Evolutionary conservation across 1,284 basidiomycete species (phyloP).

Genomic region (Ganoderma multipileum): DNA sequence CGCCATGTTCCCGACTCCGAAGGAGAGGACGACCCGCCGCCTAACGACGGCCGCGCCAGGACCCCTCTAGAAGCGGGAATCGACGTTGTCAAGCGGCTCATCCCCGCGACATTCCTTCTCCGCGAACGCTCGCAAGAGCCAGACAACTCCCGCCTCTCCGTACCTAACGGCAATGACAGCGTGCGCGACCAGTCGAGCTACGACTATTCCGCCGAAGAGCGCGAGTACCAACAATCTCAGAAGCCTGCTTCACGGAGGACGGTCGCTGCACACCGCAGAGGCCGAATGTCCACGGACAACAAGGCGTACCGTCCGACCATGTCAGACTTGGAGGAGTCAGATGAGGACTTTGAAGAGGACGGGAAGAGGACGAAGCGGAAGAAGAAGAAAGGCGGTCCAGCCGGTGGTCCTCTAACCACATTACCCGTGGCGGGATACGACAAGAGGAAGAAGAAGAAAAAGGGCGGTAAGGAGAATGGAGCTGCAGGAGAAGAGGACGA

Average conservation of each 20-base stretch:
- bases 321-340: constrained; percentile 66
- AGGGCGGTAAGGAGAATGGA: constrained; percentile 42
- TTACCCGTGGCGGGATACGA: constrained; percentile 71
- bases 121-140: constrained; percentile 64
- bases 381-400: constrained; percentile 61
- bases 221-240: constrained; percentile 53
- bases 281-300: constrained; percentile 75
- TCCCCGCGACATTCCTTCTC: constrained; percentile 63
- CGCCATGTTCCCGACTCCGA: constrained; percentile 70
- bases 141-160: constrained; percentile 39
- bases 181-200: constrained; percentile 63
- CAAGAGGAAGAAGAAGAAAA: constrained; percentile 54
- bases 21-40: constrained; percentile 51
- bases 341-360: constrained; percentile 64
- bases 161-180: constrained; percentile 40
- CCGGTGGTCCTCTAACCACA: constrained; percentile 63
- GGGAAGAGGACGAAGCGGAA: constrained; percentile 56
- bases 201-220: constrained; percentile 79
- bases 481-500: constrained; percentile 49
- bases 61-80: constrained; percentile 67
- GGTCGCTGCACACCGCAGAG: constrained; percentile 52
- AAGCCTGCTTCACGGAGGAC: constrained; percentile 38
- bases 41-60: constrained; percentile 54
- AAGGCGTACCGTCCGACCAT: constrained; percentile 75
- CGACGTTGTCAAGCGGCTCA: constrained; percentile 58